Evolutionary conservation across 139 green algal genomes (phyloP).

Genomic region (Gonium pectorale): DNA sequence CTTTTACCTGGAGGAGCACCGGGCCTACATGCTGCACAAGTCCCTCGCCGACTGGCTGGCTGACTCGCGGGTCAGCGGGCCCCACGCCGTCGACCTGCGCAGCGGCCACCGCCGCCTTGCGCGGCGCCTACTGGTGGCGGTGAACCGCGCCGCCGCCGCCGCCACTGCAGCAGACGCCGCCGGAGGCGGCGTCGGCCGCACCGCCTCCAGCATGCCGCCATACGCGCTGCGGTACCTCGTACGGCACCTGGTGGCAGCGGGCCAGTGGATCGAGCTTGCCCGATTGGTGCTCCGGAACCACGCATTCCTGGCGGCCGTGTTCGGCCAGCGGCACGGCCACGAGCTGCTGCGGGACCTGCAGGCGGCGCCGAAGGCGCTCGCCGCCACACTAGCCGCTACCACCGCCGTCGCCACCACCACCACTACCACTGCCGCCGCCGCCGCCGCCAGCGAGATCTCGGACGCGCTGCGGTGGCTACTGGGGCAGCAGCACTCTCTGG

Average conservation of each 20-base stretch:
- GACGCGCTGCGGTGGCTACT: conserved; percentile 13
- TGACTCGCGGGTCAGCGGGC: neutral
- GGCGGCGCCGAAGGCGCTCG: neutral
- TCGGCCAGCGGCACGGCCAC: neutral
- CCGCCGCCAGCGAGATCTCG: too few relatives aligned
- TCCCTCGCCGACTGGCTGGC: conserved; percentile 44
- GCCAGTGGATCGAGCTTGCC: neutral
- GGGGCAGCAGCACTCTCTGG: neutral
- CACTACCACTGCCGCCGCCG: too few relatives aligned
- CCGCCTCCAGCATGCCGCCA: neutral
- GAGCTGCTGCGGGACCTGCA: neutral
- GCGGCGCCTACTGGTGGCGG: neutral
- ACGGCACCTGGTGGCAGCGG: conserved; percentile 20
- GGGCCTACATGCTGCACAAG: conserved; percentile 42
- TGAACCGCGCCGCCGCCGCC: neutral
- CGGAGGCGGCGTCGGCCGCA: neutral
- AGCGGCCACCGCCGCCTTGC: conserved; percentile 2
- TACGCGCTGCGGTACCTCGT: conserved; percentile 43
- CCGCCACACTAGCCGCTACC: neutral
- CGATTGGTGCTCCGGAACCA: neutral
- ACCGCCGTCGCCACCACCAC: too few relatives aligned
- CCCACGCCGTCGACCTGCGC: neutral
- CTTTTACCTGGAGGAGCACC: conserved; percentile 38
- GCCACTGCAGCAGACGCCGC: neutral
- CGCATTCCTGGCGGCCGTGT: conserved; percentile 7